Percentiles rank a stretch among this genome's conserved stretches.
Conservation (phyloP, 805 yeast species). For the Saccharomyces mikatae region DNA sequence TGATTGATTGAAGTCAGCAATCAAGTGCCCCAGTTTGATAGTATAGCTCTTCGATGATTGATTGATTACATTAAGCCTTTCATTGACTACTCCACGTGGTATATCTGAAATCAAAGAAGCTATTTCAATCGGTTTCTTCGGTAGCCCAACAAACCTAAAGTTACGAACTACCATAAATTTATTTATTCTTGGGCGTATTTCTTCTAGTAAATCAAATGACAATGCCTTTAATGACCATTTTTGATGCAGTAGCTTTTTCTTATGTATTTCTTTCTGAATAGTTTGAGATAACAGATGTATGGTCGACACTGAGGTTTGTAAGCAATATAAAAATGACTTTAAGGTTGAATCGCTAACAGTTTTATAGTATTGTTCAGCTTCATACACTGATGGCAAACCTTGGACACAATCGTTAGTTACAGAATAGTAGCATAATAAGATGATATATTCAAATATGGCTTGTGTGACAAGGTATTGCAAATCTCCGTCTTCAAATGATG, state of each 20-base stretch:
- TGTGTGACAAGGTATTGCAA: constrained; percentile 3
- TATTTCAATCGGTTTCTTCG: constrained; percentile 10
- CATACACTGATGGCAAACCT: constrained; percentile 13
- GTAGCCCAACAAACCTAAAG: constrained; percentile 15
- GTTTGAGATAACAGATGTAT: neutral
- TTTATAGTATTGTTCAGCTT: constrained; percentile 17
- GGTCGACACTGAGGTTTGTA: constrained; percentile 16
- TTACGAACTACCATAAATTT: constrained; percentile 13
- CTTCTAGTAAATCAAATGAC: constrained; percentile 5
- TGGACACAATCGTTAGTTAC: constrained; percentile 13
- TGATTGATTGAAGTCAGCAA: constrained; percentile 9
- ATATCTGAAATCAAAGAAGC: constrained; percentile 6
- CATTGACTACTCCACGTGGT: constrained; percentile 3
- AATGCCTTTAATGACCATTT: neutral
- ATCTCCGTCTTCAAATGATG: constrained; percentile 6
- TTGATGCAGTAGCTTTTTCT: neutral
- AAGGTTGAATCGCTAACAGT: constrained; percentile 8
- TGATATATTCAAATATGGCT: constrained; percentile 10
- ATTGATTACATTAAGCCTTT: constrained; percentile 2
- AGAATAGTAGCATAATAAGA: constrained; percentile 18
- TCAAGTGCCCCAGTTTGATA: constrained; percentile 15
- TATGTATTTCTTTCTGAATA: neutral
- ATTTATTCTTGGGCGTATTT: constrained; percentile 7
- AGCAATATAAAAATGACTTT: constrained; percentile 14
- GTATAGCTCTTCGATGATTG: constrained; percentile 6